Percentiles rank a stretch among this genome's conserved stretches.
Conservation (phyloP, 306 rosid genomes). For the Acacia crassicarpa region DNA sequence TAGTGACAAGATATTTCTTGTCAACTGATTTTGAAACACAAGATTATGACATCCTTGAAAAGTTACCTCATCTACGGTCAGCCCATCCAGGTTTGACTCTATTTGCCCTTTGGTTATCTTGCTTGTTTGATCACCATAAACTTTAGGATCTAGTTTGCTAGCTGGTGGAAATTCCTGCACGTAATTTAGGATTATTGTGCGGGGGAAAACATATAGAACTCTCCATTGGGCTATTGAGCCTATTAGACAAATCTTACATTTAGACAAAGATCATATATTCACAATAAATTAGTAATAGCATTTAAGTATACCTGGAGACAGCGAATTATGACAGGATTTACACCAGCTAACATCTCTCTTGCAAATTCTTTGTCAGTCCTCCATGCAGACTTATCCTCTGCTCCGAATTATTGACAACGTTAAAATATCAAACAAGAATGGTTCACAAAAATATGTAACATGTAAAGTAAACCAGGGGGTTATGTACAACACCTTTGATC, state of each 20-base stretch:
- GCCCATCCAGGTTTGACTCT: constrained; percentile 54
- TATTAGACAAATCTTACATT: not conserved
- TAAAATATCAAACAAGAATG: not conserved
- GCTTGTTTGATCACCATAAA: constrained; percentile 73
- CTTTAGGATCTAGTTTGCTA: constrained; percentile 57
- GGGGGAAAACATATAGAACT: not conserved
- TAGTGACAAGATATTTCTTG: not conserved
- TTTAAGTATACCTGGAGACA: constrained; percentile 58
- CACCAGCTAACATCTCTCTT: constrained; percentile 91
- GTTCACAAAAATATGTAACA: not conserved
- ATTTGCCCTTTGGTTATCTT: constrained; percentile 52
- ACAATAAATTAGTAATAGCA: not conserved
- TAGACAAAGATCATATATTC: not conserved
- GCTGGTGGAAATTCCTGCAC: constrained; percentile 73
- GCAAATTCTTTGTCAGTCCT: constrained; percentile 86
- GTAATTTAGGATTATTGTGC: constrained; percentile 23
- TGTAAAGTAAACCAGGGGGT: not conserved
- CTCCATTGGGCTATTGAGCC: not conserved
- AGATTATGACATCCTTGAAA: not conserved
- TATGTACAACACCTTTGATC: constrained; percentile 56
- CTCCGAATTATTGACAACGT: constrained; percentile 36
- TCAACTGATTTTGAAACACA: constrained; percentile 2
- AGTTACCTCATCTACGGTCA: constrained; percentile 60
- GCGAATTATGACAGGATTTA: constrained; percentile 63
- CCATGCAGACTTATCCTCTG: constrained; percentile 79